A percentile compares a stretch with the other conserved stretches of the same genome.
Evolutionary conservation across 2,329 filamentous ascomycete genomes (phyloP).

Genomic region (Nemania sp.): DNA sequence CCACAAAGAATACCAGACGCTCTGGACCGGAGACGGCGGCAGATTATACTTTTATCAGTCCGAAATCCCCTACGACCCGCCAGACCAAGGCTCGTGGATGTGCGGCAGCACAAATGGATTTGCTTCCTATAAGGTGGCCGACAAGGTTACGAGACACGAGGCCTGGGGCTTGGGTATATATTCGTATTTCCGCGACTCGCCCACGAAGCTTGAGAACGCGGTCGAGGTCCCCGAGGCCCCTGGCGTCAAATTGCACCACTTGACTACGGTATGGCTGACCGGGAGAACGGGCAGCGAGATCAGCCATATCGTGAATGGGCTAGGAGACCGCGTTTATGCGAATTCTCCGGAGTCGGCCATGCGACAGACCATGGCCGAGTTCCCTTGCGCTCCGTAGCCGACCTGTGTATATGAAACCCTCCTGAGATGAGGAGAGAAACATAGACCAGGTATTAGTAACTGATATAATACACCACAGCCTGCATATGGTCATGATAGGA

Average conservation of each 20-base stretch:
- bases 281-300: conserved; percentile 41
- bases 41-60: conserved; percentile 44
- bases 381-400: conserved; percentile 8
- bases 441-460: no score
- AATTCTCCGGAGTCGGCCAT: conserved; percentile 39
- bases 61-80: conserved; percentile 43
- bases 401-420: no score
- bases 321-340: conserved; percentile 37
- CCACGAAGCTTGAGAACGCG: conserved; percentile 41
- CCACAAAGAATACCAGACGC: conserved; percentile 42
- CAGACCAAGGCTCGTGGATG: conserved; percentile 39
- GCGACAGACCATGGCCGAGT: conserved; percentile 40
- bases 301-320: conserved; percentile 40
- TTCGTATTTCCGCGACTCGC: conserved; percentile 42
- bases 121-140: conserved; percentile 42
- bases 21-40: conserved; percentile 41
- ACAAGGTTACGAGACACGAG: conserved; percentile 37
- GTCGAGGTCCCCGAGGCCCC: conserved; percentile 37
- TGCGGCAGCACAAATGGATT: conserved; percentile 37
- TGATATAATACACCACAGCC: no score
- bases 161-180: conserved; percentile 43
- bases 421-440: no score
- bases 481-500: no score
- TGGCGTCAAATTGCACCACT: conserved; percentile 38
- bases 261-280: conserved; percentile 42